Conservation (phyloP, 805 yeast genomes). For the Sugiyamaella floridensis region DNA sequence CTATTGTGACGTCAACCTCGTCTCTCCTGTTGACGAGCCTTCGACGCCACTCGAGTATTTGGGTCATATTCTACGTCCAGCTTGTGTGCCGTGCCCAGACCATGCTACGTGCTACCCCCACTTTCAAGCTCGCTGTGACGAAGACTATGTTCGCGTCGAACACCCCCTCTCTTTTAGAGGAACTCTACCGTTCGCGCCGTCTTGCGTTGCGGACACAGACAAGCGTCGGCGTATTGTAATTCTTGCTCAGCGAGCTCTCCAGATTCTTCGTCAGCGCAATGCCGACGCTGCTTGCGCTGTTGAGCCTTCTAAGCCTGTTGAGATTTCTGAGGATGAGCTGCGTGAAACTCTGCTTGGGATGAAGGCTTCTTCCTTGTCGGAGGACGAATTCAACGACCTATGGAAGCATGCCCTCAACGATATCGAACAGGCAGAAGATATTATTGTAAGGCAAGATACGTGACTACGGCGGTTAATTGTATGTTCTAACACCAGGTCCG, state of each 20-base stretch:
- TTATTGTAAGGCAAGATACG: constrained; percentile 21
- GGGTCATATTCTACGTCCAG: constrained; percentile 41
- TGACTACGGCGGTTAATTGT: neutral
- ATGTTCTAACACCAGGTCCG: constrained; percentile 11
- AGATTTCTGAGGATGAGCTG: constrained; percentile 30
- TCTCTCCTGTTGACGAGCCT: neutral
- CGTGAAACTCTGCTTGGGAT: constrained; percentile 15
- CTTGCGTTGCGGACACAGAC: constrained; percentile 68
- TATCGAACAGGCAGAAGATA: constrained; percentile 44
- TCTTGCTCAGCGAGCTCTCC: constrained; percentile 58
- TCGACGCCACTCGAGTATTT: constrained; percentile 27
- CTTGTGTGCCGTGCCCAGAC: constrained; percentile 71
- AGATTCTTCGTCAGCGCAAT: constrained; percentile 57
- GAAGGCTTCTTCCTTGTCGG: constrained; percentile 25
- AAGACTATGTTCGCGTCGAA: constrained; percentile 48
- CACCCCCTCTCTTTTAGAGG: constrained; percentile 54
- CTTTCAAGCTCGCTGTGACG: constrained; percentile 59
- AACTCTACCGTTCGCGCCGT: constrained; percentile 51
- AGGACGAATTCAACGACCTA: constrained; percentile 64
- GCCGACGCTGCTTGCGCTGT: constrained; percentile 53
- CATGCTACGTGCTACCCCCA: constrained; percentile 67
- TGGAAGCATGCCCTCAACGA: constrained; percentile 62
- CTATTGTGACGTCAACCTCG: constrained; percentile 50
- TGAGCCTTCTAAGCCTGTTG: constrained; percentile 32
- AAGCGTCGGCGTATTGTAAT: constrained; percentile 60